Conservation (phyloP, 2,329 filamentous ascomycete species). For the Aspergillus sp. region DNA sequence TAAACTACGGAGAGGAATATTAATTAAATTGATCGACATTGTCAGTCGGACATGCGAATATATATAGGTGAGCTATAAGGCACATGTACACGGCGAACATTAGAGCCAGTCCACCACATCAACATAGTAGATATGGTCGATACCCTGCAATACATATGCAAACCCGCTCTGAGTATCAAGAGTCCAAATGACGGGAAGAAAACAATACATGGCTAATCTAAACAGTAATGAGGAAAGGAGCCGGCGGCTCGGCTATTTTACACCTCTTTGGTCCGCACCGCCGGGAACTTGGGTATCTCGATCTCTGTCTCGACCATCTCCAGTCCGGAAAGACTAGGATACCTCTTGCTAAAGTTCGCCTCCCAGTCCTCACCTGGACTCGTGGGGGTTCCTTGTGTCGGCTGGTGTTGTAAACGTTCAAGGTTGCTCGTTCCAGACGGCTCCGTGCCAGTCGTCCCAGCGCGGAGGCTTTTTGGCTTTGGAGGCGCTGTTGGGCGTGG, state of each 20-base stretch:
- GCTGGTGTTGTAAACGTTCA: constrained; percentile 20
- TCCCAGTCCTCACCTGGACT: constrained; percentile 60
- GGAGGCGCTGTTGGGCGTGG: constrained; percentile 56
- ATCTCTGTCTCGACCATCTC: constrained; percentile 82
- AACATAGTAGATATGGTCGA: constrained; percentile 9
- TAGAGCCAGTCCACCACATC: constrained; percentile 10
- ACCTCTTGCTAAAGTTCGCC: constrained; percentile 76
- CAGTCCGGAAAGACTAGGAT: constrained; percentile 78
- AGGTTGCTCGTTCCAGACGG: constrained; percentile 23
- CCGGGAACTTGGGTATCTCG: constrained; percentile 37
- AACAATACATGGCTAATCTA: constrained; percentile 5
- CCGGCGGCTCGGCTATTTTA: constrained; percentile 18
- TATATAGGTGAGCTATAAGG: constrained; percentile 9
- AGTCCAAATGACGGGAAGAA: not conserved
- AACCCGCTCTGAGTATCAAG: constrained; percentile 4
- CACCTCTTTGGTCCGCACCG: constrained; percentile 45
- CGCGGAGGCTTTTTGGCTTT: constrained; percentile 61
- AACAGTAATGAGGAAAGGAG: not conserved
- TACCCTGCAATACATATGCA: constrained; percentile 6
- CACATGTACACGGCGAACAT: constrained; percentile 11
- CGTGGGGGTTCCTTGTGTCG: constrained; percentile 24
- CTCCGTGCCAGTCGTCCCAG: constrained; percentile 30
- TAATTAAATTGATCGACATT: not conserved
- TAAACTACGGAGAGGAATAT: not conserved
- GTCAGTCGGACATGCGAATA: not conserved